phyloP scores from a whole-genome alignment of 1,284 basidiomycete genomes.

The Sphagnurus paluster region DNA sequence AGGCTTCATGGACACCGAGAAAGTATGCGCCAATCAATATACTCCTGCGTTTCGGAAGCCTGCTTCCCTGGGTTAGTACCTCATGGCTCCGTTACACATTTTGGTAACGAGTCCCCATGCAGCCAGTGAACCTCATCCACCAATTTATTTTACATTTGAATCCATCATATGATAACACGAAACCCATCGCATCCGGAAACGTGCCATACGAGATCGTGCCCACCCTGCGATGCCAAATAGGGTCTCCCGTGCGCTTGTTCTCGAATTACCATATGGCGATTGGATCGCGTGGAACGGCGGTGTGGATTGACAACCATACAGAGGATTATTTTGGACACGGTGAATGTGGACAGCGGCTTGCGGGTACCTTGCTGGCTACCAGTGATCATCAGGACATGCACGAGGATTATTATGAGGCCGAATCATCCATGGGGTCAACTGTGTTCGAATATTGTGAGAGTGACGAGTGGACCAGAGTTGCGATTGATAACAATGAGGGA shows the following conservation, averaged over 20 bases:
- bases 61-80: slow-evolving; percentile 57
- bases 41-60: slow-evolving; percentile 58
- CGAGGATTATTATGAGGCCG: slow-evolving; percentile 12
- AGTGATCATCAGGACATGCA: slow-evolving; percentile 21
- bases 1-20: slow-evolving; percentile 17
- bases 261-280: slow-evolving; percentile 52
- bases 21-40: slow-evolving; percentile 42
- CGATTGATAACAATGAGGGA: slow-evolving; percentile 61
- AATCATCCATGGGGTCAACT: slow-evolving; percentile 34
- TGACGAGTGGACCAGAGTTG: slow-evolving; percentile 54
- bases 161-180: slow-evolving; percentile 29
- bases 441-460: slow-evolving; percentile 45
- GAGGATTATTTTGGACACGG: slow-evolving; percentile 46
- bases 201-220: slow-evolving; percentile 49
- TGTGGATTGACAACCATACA: slow-evolving; percentile 65
- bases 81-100: not conserved
- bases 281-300: slow-evolving; percentile 57
- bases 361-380: slow-evolving; percentile 34
- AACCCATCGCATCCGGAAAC: slow-evolving; percentile 32
- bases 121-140: slow-evolving; percentile 66
- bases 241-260: slow-evolving; percentile 60
- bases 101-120: not conserved
- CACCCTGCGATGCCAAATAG: slow-evolving; percentile 40
- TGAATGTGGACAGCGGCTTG: slow-evolving; percentile 58
- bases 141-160: slow-evolving; percentile 55